These are phyloP conservation scores for Kwoniella shivajii DNA, from an alignment of 1,284 basidiomycete genomes.

Conservation along the genomic window DNA sequence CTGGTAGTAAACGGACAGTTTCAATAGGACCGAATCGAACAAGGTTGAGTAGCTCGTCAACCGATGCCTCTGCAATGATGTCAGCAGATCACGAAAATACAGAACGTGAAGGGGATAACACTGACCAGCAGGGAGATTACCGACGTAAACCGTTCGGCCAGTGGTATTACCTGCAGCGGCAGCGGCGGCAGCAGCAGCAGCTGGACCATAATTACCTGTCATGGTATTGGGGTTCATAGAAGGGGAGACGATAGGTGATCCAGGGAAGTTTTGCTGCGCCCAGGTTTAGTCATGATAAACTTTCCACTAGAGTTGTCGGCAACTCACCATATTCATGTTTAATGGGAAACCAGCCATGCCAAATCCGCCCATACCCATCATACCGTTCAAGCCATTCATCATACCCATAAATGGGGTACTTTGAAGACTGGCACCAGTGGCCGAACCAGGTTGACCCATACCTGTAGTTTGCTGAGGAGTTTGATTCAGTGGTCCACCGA, in stretches of 20 bases:
- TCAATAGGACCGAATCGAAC: slow-evolving; percentile 98
- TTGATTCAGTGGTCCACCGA: slow-evolving; percentile 20
- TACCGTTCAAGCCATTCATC: slow-evolving; percentile 56
- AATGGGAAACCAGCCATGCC: slow-evolving; percentile 36
- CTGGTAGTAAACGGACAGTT: slow-evolving; percentile 90
- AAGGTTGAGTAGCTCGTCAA: slow-evolving; percentile 95
- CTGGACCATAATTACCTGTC: slow-evolving; percentile 59
- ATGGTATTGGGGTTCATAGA: slow-evolving; percentile 65
- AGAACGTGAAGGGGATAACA: not conserved
- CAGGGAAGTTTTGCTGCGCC: slow-evolving; percentile 15
- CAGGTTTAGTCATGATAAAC: not conserved
- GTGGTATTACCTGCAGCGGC: slow-evolving; percentile 66
- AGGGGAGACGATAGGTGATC: slow-evolving; percentile 59
- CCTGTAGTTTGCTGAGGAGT: slow-evolving; percentile 17
- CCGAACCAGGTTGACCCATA: slow-evolving; percentile 16
- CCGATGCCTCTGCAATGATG: slow-evolving; percentile 76
- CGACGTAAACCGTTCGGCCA: slow-evolving; percentile 94
- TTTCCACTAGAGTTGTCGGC: not conserved
- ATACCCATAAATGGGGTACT: slow-evolving; percentile 47
- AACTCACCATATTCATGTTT: slow-evolving; percentile 35
- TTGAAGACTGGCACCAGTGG: slow-evolving; percentile 6
- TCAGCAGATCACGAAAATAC: not conserved
- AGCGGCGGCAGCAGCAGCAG: slow-evolving; percentile 72
- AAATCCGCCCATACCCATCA: slow-evolving; percentile 36
- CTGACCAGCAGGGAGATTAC: slow-evolving; percentile 73